These are phyloP conservation scores for Aspergillus pseudoglaucus DNA, from an alignment of 2,329 filamentous ascomycete genomes.

Conservation along the genomic window DNA sequence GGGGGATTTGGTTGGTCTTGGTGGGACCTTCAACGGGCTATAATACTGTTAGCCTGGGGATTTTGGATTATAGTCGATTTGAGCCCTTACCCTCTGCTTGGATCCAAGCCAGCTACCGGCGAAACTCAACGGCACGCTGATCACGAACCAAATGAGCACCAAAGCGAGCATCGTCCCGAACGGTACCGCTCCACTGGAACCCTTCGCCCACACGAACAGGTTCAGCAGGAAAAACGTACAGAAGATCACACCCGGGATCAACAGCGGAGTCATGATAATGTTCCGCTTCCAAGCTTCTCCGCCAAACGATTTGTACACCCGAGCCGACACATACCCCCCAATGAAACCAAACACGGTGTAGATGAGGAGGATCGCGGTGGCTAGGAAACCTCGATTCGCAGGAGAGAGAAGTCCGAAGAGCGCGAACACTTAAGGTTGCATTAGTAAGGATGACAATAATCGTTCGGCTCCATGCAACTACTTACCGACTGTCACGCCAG, in stretches of 20 bases:
- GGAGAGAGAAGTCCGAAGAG: constrained; percentile 91
- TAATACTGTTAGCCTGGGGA: constrained; percentile 6
- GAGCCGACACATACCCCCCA: constrained; percentile 80
- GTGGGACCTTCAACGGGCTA: constrained; percentile 69
- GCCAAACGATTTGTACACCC: constrained; percentile 89
- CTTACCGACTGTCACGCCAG: constrained; percentile 74
- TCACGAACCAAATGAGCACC: constrained; percentile 91
- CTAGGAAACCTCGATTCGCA: constrained; percentile 88
- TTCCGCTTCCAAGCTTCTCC: constrained; percentile 94
- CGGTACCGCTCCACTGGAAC: constrained; percentile 87
- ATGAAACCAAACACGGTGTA: constrained; percentile 91
- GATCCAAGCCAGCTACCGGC: constrained; percentile 92
- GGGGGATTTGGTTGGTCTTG: constrained; percentile 94
- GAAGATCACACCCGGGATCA: constrained; percentile 85
- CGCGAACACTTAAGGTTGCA: constrained; percentile 57
- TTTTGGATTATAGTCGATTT: background rate
- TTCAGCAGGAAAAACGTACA: constrained; percentile 85
- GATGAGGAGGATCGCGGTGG: constrained; percentile 85
- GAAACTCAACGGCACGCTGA: constrained; percentile 85
- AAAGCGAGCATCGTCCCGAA: constrained; percentile 96
- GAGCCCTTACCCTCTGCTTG: constrained; percentile 51
- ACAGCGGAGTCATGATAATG: constrained; percentile 76
- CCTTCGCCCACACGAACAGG: constrained; percentile 90
- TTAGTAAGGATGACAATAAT: constrained; percentile 5
- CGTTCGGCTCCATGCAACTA: constrained; percentile 6